A percentile compares a stretch with the other conserved stretches of the same genome.
These are phyloP conservation scores for Astragalus glycyphyllos DNA, from an alignment of 306 rosid species.

Conservation along the genomic window DNA sequence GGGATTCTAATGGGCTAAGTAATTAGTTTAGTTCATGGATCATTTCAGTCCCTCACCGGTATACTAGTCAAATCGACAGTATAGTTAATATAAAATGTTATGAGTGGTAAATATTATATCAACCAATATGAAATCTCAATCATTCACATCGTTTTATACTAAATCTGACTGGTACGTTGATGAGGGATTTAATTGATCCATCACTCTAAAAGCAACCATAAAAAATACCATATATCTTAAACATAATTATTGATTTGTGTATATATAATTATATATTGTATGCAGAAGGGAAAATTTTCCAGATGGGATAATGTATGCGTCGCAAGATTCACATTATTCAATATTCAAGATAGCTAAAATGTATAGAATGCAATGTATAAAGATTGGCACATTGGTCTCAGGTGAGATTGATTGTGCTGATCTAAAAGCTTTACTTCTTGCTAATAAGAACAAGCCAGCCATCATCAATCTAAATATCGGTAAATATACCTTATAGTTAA, in stretches of 20 bases:
- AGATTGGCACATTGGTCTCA: constrained; percentile 57
- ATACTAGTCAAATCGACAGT: too few species aligned
- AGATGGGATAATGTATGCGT: constrained; percentile 71
- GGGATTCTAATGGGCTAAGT: constrained; percentile 74
- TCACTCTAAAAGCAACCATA: too few species aligned
- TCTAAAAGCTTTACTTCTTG: constrained; percentile 54
- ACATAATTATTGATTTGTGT: background rate
- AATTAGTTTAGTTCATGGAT: too few species aligned
- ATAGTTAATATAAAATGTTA: too few species aligned
- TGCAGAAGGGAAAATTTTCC: constrained; percentile 71
- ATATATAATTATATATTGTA: background rate
- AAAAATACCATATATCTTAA: background rate
- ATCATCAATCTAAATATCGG: constrained; percentile 75
- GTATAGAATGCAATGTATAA: constrained; percentile 76
- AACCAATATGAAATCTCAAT: too few species aligned
- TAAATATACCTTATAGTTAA: constrained; percentile 27
- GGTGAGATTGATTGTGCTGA: constrained; percentile 73
- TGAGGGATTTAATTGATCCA: too few species aligned
- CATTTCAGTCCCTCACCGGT: too few species aligned
- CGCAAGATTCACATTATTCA: constrained; percentile 75
- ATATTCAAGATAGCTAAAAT: constrained; percentile 74
- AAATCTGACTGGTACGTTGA: too few species aligned
- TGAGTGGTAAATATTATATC: too few species aligned
- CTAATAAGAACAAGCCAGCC: constrained; percentile 74
- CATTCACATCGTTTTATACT: too few species aligned